Base-by-base conservation (phyloP, 2,329 filamentous ascomycete genomes). In the Xylaria sp. region DNA sequence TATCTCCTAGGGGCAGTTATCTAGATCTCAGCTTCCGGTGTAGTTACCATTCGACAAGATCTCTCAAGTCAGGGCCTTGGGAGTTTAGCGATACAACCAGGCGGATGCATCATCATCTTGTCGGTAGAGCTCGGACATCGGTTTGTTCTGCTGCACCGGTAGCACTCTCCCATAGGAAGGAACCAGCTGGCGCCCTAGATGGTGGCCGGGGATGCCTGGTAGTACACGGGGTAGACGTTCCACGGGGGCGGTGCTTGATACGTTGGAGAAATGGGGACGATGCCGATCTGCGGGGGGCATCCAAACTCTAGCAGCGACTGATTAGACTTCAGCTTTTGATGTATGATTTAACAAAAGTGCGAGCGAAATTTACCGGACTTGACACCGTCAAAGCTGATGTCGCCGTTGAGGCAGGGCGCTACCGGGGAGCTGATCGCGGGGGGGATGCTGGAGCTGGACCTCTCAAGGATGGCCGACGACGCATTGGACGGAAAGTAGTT, bases 401-500 rank as follows among this genome's bases (percentile, higher is more conserved):
- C 73, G 55, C 71, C 65, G 54, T 69, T 67, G 9, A 69, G 63
- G 49, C 67, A 68, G 10, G 70, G 67, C 62, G 69, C 66, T 35
- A 72, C 68, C 46, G 71, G 71, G 46, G 74, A 71, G 65, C 67
- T 67, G 63, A 71, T 64, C 49, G 63, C 61, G 4, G 69, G 66
- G 1, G 70, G 66, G 19, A 73, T 58, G 54, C 67, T 70, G 3
- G 67, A 63, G 55, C 67, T 70, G 3, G 67, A 63, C 42, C 67
- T 65, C 54, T 75, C 74, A 51, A 80, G 70, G 69, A 81, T 76
- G 48, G 74, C 72, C 18, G 76, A 68, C 13, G 79, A 79, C 18
- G 79, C 75, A 63, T 79, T 81, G 23, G 78, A 79, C 7, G 79
- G 77, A 60, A 81, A 79, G 68, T 81, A 82, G 62, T 73, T 69